Evolutionary conservation across 345 rosid species (phyloP), one percentile per base, ranked within the genome.

Genomic region (Melaleuca alternifolia): DNA sequence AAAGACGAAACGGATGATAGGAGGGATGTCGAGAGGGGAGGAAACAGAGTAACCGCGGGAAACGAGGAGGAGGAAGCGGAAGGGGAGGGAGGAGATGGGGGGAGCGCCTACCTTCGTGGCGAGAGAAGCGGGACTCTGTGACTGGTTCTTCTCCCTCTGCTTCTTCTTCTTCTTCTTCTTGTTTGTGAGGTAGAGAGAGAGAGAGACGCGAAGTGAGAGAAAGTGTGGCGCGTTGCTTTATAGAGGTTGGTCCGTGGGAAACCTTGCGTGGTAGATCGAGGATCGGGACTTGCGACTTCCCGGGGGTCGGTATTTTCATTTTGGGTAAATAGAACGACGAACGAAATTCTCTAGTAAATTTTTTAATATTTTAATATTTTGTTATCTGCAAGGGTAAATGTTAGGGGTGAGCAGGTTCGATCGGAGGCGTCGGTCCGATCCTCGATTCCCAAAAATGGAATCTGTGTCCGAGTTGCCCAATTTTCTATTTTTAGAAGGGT

Each of bases 241-340:
- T 65, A 85, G 83, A 13, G 1, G 9, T 50, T 7, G 54, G 50
- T 28, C 50, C 82, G 50, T 6, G 87, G 82, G n/a, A n/a, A n/a
- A n/a, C 8, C 81, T 50, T 15, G 33, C 33, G 11, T 11, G 12
- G 52, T 61, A 41, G 86, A 26, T 62, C 71, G 4, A 11, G 3
- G 51, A 33, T 48, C 7, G 5, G 11, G 82, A 71, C 48, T 11
- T 2, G 24, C 12, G 24, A 65, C 5, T 33, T 0, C 46, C 24
- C 21, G 37, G 54, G 20, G 0, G 79, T 4, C 7, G 52, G 5
- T 7, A 0, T 0, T 41, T 59, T 10, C 10, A 0, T 7, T 61
- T 28, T 15, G 44, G 44, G 76, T 30, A 30, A 13, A 0, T 0
- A 30, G 44, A 62, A 11, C n/a, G n/a, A n/a, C n/a, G n/a, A n/a